Base-by-base conservation (phyloP, 2,329 filamentous ascomycete genomes). In the Acrocalymma vagum region DNA sequence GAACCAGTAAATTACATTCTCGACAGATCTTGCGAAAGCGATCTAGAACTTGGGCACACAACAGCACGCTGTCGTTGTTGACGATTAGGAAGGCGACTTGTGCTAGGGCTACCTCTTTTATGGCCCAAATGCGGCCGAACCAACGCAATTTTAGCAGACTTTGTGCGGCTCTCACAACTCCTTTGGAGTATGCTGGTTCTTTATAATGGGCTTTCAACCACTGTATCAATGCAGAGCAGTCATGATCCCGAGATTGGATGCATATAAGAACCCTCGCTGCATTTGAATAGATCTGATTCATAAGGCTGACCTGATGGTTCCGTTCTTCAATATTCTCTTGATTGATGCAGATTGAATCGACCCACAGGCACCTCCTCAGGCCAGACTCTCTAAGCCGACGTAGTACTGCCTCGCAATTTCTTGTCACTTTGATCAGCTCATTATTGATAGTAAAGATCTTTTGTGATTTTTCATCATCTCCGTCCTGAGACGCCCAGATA, bases 301-400 rank as follows among this genome's bases (percentile, higher is more conserved):
- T 55, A 3, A 57, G 11, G 0, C 28, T 28, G 4, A 57, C 48
- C 21, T 57, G 46, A 6, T 45, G 30, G 10, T 38, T 53, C 4
- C 53, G 45, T 11, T 57, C 51, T 2, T 20, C 3, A 0, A 22
- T 16, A 11, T 55, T 46, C 16, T 10, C 33, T 17, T 59, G 55
- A 8, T 59, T 33, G n/a, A 58, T 58, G 29, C 51, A 59, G 9
- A 59, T 37, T 4, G 48, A 37, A 30, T 60, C 55, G 6, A 58
- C 22, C 55, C 53, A 60, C 10, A 57, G 17, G 1, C 15, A 22
- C 16, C 48, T 37, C 13, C 9, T 42, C 7, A 32, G 29, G 9
- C 36, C 33, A 14, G 9, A 26, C 1, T 39, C 17, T 22, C 42
- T 43, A 6, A 48, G 33, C 4, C 42, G 40, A 4, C 41, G 42